These are phyloP conservation scores for Suaeda aralocaspica DNA, from an alignment of 148 eudicot species.

Conservation along the genomic window DNA sequence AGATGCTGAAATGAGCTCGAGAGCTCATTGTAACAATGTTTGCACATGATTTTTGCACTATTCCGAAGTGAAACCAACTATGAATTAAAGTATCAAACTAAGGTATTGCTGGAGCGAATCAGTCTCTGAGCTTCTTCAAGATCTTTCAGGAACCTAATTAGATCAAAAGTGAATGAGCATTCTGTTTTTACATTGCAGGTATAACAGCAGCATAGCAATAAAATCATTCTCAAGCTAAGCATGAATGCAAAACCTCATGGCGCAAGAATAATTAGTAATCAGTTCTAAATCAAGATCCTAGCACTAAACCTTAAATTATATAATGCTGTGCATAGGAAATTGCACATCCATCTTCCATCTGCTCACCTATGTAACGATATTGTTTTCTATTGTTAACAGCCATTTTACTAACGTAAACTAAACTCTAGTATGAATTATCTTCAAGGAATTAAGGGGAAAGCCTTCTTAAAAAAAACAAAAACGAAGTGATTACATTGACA, in stretches of 20 bases:
- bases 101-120: slow-evolving; percentile 45
- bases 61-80: background rate
- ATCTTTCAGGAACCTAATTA: slow-evolving; percentile 73
- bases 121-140: slow-evolving; percentile 87
- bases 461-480: background rate
- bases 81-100: slow-evolving; percentile 45
- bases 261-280: too few species aligned
- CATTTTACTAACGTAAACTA: too few species aligned
- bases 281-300: background rate
- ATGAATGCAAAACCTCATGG: background rate
- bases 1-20: background rate
- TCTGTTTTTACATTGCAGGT: background rate
- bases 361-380: too few species aligned
- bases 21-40: background rate
- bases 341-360: background rate
- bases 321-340: background rate
- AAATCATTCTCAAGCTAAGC: background rate
- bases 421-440: background rate
- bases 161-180: slow-evolving; percentile 13
- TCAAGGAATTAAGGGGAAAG: background rate
- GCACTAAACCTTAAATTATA: background rate
- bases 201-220: background rate
- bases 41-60: slow-evolving; percentile 5
- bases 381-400: too few species aligned
- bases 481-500: background rate